Conservation (phyloP, 2,329 filamentous ascomycete genomes). For the Cercospora zeina region DNA sequence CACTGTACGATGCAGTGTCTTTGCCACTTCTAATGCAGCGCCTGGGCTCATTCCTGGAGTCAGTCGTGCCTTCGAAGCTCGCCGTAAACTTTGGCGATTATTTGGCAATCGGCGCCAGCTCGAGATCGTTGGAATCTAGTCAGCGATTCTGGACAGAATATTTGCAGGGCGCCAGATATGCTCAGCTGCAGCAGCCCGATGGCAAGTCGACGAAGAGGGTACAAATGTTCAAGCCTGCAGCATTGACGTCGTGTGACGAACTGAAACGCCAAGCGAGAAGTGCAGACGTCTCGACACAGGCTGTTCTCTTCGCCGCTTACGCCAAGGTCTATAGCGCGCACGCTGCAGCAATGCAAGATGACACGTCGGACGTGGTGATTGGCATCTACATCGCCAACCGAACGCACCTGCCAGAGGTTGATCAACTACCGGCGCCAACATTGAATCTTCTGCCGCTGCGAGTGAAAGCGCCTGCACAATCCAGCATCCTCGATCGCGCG, state of each 20-base stretch:
- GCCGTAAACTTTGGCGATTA: slow-evolving; percentile 46
- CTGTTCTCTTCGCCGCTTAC: slow-evolving; percentile 72
- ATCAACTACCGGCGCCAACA: slow-evolving; percentile 64
- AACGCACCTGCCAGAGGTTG: slow-evolving; percentile 53
- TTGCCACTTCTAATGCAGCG: slow-evolving; percentile 63
- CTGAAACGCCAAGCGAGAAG: slow-evolving; percentile 50
- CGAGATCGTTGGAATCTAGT: slow-evolving; percentile 28
- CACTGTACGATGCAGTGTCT: slow-evolving; percentile 83
- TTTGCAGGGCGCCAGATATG: slow-evolving; percentile 38
- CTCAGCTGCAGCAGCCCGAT: slow-evolving; percentile 25
- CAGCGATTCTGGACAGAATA: slow-evolving; percentile 56
- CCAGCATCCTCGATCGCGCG: slow-evolving; percentile 55
- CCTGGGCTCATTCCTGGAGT: slow-evolving; percentile 41
- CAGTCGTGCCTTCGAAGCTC: neutral
- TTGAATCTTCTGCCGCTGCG: slow-evolving; percentile 75
- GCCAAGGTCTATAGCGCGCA: slow-evolving; percentile 53
- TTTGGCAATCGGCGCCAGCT: slow-evolving; percentile 40
- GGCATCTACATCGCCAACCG: slow-evolving; percentile 85
- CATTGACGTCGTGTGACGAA: slow-evolving; percentile 45
- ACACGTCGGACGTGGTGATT: slow-evolving; percentile 56
- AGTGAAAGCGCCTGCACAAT: slow-evolving; percentile 46
- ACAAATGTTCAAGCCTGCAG: slow-evolving; percentile 53
- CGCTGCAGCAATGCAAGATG: slow-evolving; percentile 26
- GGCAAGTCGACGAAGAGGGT: slow-evolving; percentile 32
- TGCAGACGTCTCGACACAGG: slow-evolving; percentile 67